A percentile compares a stretch with the other conserved stretches of the same genome.
Conservation (phyloP, 163 green algal genomes). For the Coccomyxa subellipsoidea region DNA sequence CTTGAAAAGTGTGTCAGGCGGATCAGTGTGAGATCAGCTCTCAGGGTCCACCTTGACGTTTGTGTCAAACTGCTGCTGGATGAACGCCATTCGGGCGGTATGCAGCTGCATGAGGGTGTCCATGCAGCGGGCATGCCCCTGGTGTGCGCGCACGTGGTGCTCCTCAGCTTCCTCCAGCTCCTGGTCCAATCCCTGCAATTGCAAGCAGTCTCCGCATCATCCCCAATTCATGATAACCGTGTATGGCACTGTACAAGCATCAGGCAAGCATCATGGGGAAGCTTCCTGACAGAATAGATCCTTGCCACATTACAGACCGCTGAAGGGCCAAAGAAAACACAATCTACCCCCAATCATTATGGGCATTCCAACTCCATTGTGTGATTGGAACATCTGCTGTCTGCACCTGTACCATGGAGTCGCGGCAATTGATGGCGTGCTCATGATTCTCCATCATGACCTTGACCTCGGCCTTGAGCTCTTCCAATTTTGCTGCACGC, state of each 20-base stretch:
- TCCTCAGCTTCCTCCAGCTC: conserved; percentile 87
- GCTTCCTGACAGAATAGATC: too few relatives aligned
- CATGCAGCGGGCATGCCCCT: conserved; percentile 61
- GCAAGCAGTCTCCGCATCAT: background rate
- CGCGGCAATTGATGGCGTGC: background rate
- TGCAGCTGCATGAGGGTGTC: conserved; percentile 76
- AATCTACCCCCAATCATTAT: too few relatives aligned
- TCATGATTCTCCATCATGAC: background rate
- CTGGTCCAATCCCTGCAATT: conserved; percentile 70
- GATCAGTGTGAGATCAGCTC: too few relatives aligned
- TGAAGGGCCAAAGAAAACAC: too few relatives aligned
- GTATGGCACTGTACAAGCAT: too few relatives aligned
- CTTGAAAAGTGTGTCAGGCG: too few relatives aligned
- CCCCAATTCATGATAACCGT: too few relatives aligned
- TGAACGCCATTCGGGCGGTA: conserved; percentile 43
- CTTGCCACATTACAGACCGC: too few relatives aligned
- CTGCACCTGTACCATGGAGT: background rate
- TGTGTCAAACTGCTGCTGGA: background rate
- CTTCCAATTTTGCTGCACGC: background rate
- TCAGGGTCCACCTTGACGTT: background rate
- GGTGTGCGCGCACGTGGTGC: conserved; percentile 68
- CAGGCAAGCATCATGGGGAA: too few relatives aligned
- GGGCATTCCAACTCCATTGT: too few relatives aligned
- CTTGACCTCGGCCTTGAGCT: background rate
- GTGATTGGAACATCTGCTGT: too few relatives aligned